These are phyloP conservation scores for Mycosphaerella arachidis DNA, from an alignment of 2,329 filamentous ascomycete genomes.

Conservation along the genomic window DNA sequence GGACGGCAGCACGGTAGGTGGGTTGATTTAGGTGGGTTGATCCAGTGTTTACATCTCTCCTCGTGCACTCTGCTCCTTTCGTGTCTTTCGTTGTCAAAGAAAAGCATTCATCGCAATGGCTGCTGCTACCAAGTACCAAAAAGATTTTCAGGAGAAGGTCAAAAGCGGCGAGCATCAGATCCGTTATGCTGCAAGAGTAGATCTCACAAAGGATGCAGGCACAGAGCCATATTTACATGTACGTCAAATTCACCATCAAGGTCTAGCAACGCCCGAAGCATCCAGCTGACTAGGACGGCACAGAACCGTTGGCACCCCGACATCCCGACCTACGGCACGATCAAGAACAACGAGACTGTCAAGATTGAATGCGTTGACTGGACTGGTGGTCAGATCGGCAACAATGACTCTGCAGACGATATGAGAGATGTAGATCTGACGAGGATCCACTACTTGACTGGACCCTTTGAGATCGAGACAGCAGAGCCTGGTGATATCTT, in stretches of 20 bases:
- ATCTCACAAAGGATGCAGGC: constrained; percentile 65
- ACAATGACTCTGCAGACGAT: constrained; percentile 88
- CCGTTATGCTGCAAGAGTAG: constrained; percentile 68
- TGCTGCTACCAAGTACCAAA: background rate
- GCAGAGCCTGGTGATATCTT: constrained; percentile 82
- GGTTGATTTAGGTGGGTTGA: background rate
- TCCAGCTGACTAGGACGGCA: constrained; percentile 9
- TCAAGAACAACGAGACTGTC: constrained; percentile 79
- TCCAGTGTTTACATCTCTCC: background rate
- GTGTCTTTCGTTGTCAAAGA: too few relatives aligned
- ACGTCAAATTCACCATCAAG: constrained; percentile 18
- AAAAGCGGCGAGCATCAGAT: constrained; percentile 1
- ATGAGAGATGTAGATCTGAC: constrained; percentile 80
- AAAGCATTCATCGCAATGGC: background rate
- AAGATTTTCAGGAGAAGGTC: background rate
- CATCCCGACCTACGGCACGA: constrained; percentile 66
- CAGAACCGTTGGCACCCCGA: constrained; percentile 90
- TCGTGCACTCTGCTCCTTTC: background rate
- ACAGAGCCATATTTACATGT: constrained; percentile 53
- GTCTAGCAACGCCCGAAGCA: constrained; percentile 4
- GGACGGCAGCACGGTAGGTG: background rate
- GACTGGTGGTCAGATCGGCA: constrained; percentile 69
- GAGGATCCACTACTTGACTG: constrained; percentile 79
- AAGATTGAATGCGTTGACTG: constrained; percentile 93
- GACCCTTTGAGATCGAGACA: constrained; percentile 80